Evolutionary conservation across 2,329 filamentous ascomycete genomes (phyloP), one percentile per base, ranked within the genome.

Genomic region (Mariannaea sp.): DNA sequence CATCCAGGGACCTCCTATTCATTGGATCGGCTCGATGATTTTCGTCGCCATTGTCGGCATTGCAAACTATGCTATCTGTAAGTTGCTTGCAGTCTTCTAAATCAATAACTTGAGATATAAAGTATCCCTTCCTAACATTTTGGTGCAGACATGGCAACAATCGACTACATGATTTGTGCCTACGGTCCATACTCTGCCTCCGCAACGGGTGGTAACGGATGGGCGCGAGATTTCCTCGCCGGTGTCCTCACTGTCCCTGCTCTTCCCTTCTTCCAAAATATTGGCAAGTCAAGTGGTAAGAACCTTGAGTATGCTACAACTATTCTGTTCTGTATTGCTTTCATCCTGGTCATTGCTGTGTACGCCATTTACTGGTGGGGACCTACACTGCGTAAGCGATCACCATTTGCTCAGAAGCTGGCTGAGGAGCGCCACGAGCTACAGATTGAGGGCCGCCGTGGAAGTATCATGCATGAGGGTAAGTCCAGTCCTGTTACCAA

Each of bases 201-300:
- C 0, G 88, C 88, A 1, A 90, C 88, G 0, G 88, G 88, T 33
- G 88, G 88, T 16, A 91, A 91, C 58, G 88, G 87, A 2, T 90
- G 87, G 73, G 80, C 86, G 3, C 80, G 88, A 59, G 88, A 91
- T 65, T 85, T 90, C 70, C 74, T 91, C 0, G 88, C 88, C 2
- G 88, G 88, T 70, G 77, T 90, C 7, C 80, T 89, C 1, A 88
- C 87, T 1, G 77, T 90, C 43, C 86, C 85, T 12, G 83, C 87
- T 0, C 80, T 80, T 0, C 87, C 87, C 0, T 84, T 86, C 71
- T 86, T 84, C 69, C 65, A 71, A 41, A 83, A 86, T 61, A 84
- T 87, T 14, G 73, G 73, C 22, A 75, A 60, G 2, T 66, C 61
- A 4, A 69, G 77, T 19, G 74, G 75, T 13, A 76, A 77, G 58